These are phyloP conservation scores for Aureobasidium mangrovei DNA, from an alignment of 2,329 filamentous ascomycete genomes.

Conservation along the genomic window DNA sequence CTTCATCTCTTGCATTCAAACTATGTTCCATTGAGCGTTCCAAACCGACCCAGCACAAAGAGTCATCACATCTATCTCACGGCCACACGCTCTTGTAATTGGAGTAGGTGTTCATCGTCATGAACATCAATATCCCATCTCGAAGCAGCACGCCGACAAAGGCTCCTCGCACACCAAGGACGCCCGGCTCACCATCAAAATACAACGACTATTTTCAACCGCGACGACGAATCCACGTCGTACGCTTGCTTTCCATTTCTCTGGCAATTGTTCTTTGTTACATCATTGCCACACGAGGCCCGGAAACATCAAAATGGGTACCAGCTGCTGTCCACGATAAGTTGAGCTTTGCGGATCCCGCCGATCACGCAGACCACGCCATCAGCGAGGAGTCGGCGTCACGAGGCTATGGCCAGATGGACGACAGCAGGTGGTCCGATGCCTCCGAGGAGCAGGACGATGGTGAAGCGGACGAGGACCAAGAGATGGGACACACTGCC, in stretches of 20 bases:
- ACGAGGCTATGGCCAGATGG: neutral
- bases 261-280: constrained; percentile 7
- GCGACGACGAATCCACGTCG: constrained; percentile 5
- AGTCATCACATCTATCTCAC: too few species aligned
- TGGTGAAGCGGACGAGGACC: neutral
- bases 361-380: neutral
- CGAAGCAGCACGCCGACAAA: neutral
- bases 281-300: neutral
- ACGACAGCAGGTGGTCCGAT: neutral
- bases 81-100: too few species aligned
- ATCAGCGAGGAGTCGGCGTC: neutral
- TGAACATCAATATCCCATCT: neutral
- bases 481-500: constrained; percentile 8
- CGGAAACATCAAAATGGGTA: constrained; percentile 1
- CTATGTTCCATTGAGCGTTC: neutral
- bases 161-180: neutral
- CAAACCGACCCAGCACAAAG: neutral
- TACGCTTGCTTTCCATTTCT: constrained; percentile 6
- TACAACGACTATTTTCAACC: neutral
- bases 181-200: constrained; percentile 1
- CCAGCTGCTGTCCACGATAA: neutral
- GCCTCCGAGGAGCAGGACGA: neutral
- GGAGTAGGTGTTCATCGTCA: neutral
- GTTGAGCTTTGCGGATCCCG: neutral
- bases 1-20: neutral